These are phyloP conservation scores for Vanrija humicola DNA, from an alignment of 1,284 basidiomycete species.

Conservation along the genomic window DNA sequence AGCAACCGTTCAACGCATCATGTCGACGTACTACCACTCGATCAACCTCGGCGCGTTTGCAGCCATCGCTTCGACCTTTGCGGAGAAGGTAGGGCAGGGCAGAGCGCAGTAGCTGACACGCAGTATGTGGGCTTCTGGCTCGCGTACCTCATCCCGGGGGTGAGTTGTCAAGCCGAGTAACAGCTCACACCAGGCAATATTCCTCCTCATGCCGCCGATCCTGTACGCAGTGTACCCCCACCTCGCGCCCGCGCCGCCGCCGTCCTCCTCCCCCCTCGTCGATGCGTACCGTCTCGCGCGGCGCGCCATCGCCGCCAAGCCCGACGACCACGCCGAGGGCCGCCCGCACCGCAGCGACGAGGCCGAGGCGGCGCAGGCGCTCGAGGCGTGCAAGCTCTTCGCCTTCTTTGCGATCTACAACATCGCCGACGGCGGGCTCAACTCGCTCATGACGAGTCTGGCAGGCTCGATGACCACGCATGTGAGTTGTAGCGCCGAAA, in stretches of 20 bases:
- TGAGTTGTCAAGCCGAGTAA: neutral
- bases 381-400: slow-evolving; percentile 18
- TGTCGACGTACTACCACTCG: slow-evolving; percentile 27
- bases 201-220: slow-evolving; percentile 22
- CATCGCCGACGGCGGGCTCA: slow-evolving; percentile 22
- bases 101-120: neutral
- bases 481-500: slow-evolving; percentile 9
- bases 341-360: neutral
- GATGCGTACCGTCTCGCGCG: slow-evolving; percentile 5
- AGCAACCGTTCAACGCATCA: slow-evolving; percentile 27
- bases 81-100: slow-evolving; percentile 16
- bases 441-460: slow-evolving; percentile 21
- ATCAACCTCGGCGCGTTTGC: slow-evolving; percentile 28
- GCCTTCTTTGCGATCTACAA: slow-evolving; percentile 20
- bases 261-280: slow-evolving; percentile 11
- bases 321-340: too few species aligned
- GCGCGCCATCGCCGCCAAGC: neutral
- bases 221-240: slow-evolving; percentile 10
- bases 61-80: slow-evolving; percentile 26
- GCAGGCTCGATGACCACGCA: slow-evolving; percentile 27
- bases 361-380: neutral
- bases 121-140: slow-evolving; percentile 24
- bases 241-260: slow-evolving; percentile 10
- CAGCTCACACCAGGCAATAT: slow-evolving; percentile 12
- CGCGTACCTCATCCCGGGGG: slow-evolving; percentile 21